Conservation (phyloP, 495 filamentous ascomycete species). For the Penicillium canescens region DNA sequence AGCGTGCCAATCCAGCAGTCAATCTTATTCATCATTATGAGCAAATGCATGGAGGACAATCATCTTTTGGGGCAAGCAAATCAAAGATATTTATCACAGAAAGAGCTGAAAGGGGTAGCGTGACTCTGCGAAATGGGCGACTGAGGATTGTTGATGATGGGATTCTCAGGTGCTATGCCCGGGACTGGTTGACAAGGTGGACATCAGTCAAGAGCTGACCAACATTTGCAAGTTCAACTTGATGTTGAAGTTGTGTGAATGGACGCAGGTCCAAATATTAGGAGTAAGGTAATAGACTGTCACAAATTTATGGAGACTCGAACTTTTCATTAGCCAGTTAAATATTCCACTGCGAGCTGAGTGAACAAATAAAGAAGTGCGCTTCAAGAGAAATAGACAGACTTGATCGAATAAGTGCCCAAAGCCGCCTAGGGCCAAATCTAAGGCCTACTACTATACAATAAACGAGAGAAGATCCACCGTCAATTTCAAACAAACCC, state of each 20-base stretch:
- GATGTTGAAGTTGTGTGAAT: no score
- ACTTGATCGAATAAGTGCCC: not conserved
- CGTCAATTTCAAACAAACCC: not conserved
- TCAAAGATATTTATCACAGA: conserved; percentile 30
- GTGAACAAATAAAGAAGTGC: not conserved
- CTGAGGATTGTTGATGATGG: conserved; percentile 38
- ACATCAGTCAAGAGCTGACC: not conserved
- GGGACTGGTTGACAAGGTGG: conserved; percentile 39
- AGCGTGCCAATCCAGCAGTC: conserved; percentile 54
- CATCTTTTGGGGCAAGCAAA: not conserved
- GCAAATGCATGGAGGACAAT: conserved; percentile 24
- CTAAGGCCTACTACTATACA: conserved; percentile 14
- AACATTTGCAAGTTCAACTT: no score
- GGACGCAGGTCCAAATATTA: not conserved
- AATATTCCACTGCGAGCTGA: not conserved
- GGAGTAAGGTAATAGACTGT: not conserved
- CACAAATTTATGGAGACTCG: not conserved
- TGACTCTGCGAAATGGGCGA: conserved; percentile 33
- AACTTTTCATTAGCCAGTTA: conserved; percentile 6
- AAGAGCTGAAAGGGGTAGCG: conserved; percentile 38
- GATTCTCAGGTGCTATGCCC: conserved; percentile 35
- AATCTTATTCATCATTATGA: conserved; percentile 60
- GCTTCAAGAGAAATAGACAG: not conserved
- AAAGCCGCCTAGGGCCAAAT: not conserved
- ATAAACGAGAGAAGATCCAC: not conserved